Conservation (phyloP, 352 stramenopile genomes). For the Globisporangium megalacanthum region DNA sequence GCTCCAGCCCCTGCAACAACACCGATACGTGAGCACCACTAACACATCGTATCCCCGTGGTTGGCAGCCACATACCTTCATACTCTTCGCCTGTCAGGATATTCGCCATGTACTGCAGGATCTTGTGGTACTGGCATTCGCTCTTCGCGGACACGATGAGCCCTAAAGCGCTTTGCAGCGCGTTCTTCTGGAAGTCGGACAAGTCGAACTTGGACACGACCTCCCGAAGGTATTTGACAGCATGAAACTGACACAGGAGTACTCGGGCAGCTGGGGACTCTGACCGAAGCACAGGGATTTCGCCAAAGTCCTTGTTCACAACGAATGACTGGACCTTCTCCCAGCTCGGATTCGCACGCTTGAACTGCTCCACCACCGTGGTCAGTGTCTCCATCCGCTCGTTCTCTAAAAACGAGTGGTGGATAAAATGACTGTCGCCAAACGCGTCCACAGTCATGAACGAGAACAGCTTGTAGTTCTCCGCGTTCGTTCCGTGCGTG, state of each 20-base stretch:
- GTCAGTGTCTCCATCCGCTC: neutral
- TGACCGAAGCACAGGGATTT: conserved; percentile 11
- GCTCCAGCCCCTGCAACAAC: too few relatives aligned
- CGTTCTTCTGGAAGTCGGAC: neutral
- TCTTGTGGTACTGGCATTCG: neutral
- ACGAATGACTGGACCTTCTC: conserved; percentile 4
- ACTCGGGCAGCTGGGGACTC: conserved; percentile 7
- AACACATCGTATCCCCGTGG: too few relatives aligned
- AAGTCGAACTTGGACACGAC: neutral
- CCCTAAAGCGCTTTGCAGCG: neutral
- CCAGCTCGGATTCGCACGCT: conserved; percentile 13
- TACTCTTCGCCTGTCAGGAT: neutral
- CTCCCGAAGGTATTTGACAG: conserved; percentile 6
- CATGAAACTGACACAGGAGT: conserved; percentile 15
- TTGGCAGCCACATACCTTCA: neutral
- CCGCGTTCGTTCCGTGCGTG: neutral
- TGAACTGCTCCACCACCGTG: conserved; percentile 4
- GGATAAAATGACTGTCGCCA: neutral
- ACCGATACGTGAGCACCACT: too few relatives aligned
- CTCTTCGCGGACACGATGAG: neutral
- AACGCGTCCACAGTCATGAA: neutral
- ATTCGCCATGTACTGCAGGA: neutral
- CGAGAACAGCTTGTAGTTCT: neutral
- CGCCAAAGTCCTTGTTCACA: conserved; percentile 21
- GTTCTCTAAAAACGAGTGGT: neutral